Evolutionary conservation across 2,329 filamentous ascomycete genomes (phyloP), one percentile per base, ranked within the genome.

Genomic region (Penicillium oxalicum): DNA sequence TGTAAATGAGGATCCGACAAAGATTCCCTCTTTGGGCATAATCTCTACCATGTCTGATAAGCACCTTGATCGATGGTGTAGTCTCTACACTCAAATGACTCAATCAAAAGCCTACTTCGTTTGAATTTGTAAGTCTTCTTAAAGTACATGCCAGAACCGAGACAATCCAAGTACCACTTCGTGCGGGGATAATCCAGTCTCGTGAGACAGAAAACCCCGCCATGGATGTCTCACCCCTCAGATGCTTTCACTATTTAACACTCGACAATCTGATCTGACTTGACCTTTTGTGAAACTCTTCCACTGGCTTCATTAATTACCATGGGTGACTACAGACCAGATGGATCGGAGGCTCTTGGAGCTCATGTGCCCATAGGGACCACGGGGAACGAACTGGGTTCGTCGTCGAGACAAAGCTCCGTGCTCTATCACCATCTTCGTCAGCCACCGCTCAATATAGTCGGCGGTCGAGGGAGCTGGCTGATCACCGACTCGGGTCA

Each of bases 351-450:
- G 4, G 7, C 37, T 38, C 50, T 18, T 29, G 39, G 25, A n/a
- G 12, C 1, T 6, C 29, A 32, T 32, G 29, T 5, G 8, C 29
- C 29, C 29, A 32, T 8, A 32, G 3, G 39, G 34, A 35, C 47
- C 49, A n/a, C 33, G 40, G 8, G n/a, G 33, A 8, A 34, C 47
- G 5, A 24, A 29, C 11, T 18, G 13, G 2, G n/a, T 25, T 32
- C 2, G 36, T 39, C 35, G 49, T 4, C 7, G 3, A 32, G 34
- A n/a, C 25, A 53, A 11, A 63, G 58, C 47, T 61, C 61, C 24
- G 67, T 80, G n/a, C 65, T 81, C 27, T 76, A 79, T 57, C 71
- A 77, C 39, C 72, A 72, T 40, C 64, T 78, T 9, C 69, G 71
- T 47, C 49, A 68, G 25, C 56, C 64, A 25, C 72, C 77, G 26